Conservation (phyloP, 2,329 filamentous ascomycete species). For the Aspergillus amoenus region DNA sequence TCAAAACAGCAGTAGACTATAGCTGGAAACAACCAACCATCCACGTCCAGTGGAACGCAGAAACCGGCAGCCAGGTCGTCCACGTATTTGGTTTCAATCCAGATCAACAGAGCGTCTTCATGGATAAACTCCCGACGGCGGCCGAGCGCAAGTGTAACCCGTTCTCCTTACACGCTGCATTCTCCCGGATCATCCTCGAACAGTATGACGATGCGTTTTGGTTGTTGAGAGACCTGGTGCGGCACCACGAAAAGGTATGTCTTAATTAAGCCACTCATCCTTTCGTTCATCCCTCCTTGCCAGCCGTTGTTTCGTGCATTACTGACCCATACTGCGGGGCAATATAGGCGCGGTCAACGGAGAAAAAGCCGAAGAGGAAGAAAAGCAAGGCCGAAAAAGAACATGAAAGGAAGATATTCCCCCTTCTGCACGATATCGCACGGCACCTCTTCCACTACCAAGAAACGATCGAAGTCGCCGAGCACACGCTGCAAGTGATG, state of each 20-base stretch:
- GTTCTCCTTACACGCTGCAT: conserved; percentile 25
- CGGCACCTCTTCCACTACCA: conserved; percentile 33
- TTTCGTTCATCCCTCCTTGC: too few relatives aligned
- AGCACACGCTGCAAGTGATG: conserved; percentile 26
- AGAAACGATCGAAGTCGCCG: conserved; percentile 33
- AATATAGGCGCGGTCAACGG: conserved; percentile 12
- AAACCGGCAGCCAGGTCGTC: conserved; percentile 9
- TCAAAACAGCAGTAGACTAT: conserved; percentile 12
- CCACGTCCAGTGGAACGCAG: conserved; percentile 21
- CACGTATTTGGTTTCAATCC: conserved; percentile 15
- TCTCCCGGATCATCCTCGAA: conserved; percentile 21
- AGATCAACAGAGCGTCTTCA: not conserved
- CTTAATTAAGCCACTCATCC: too few relatives aligned
- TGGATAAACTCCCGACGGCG: not conserved
- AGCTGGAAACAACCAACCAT: conserved; percentile 22
- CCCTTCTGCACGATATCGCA: conserved; percentile 31
- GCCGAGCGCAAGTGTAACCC: conserved; percentile 13
- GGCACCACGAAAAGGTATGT: conserved; percentile 30
- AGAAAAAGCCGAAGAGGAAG: too few relatives aligned
- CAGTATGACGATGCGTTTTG: conserved; percentile 32
- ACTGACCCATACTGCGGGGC: not conserved
- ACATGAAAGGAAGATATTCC: conserved; percentile 12
- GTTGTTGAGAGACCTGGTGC: conserved; percentile 29
- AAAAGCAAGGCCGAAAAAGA: too few relatives aligned
- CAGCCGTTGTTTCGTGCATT: not conserved